Base-by-base conservation (phyloP, 2,329 filamentous ascomycete species). In the Trematosphaeria pertusa region DNA sequence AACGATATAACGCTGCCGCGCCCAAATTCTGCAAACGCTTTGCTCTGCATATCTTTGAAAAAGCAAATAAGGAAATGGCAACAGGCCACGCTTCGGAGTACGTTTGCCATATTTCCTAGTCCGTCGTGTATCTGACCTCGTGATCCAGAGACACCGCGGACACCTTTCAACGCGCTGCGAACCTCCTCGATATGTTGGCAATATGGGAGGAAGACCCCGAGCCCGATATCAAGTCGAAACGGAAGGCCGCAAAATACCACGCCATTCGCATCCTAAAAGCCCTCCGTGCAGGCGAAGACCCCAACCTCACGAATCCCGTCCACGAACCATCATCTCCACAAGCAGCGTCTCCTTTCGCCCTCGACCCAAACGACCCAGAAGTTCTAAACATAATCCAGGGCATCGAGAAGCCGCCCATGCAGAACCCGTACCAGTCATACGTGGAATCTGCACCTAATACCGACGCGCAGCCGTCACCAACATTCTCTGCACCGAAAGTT, bases 171-270 rank as follows among this genome's bases (percentile, higher is more conserved):
- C 94, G 95, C 1, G 90, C 94, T 0, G 87, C 90, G 0, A 96
- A 91, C 0, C 97, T 99, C 71, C 86, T 97, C 64, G 91, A 97
- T 58, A 79, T 97, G 4, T 82, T 90, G 45, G 87, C 87, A 54
- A 88, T 96, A 62, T 99, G 93, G 91, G 69, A 67, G 50, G 87
- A 85, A 5, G 74, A 83, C 0, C 76, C 87, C 9, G 89, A 96
- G 24, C 74, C 82, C 1, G 91, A 97, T 64, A 84, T 87, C 15
- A 80, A 85, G 30, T 84, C 91, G 43, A 97, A 96, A 78, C 91
- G 93, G 73, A 97, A 95, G 71, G 99, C 90, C 69, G 91, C 93
- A 32, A 99, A 97, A 73, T 99, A 90, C 81, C 95, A 97, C 70
- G 92, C 93, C 2, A 78, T 93, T 26, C 85, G 94, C 47, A 99